Conservation (phyloP, 768 basidiomycete genomes). For the Suillus cothurnatus region DNA sequence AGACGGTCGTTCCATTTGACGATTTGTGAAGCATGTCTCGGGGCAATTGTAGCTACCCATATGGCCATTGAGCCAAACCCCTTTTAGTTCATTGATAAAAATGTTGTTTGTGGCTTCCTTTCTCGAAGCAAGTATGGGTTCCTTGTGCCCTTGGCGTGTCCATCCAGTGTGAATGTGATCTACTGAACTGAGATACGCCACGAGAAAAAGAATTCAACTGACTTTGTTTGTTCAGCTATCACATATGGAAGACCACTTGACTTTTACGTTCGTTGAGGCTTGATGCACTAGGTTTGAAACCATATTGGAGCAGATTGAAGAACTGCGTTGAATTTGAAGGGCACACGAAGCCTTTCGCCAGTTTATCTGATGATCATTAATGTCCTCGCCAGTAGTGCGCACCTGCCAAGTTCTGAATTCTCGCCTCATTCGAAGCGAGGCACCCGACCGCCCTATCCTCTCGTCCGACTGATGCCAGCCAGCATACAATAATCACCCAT, state of each 20-base stretch:
- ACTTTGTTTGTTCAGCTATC: not conserved
- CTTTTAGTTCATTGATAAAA: too few relatives aligned
- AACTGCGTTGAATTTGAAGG: not conserved
- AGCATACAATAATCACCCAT: too few relatives aligned
- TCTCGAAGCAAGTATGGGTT: too few relatives aligned
- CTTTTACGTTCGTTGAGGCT: not conserved
- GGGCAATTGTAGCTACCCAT: too few relatives aligned
- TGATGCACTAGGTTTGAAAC: not conserved
- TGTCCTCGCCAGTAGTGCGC: not conserved
- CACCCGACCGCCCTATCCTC: too few relatives aligned
- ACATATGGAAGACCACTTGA: not conserved
- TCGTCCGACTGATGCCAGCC: too few relatives aligned
- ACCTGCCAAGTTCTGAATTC: not conserved
- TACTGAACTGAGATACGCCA: not conserved
- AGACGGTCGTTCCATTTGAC: too few relatives aligned
- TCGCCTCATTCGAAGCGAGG: not conserved
- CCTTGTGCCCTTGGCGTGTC: not conserved
- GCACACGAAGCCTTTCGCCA: not conserved
- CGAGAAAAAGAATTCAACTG: not conserved
- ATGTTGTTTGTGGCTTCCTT: too few relatives aligned
- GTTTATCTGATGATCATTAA: not conserved
- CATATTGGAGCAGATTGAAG: not conserved
- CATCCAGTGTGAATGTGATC: not conserved
- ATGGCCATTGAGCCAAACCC: too few relatives aligned
- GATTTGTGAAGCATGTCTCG: too few relatives aligned